A percentile compares a stretch with the other conserved stretches of the same genome.
Evolutionary conservation across 345 rosid species (phyloP).

Genomic region (Rhodamnia rubescens): DNA sequence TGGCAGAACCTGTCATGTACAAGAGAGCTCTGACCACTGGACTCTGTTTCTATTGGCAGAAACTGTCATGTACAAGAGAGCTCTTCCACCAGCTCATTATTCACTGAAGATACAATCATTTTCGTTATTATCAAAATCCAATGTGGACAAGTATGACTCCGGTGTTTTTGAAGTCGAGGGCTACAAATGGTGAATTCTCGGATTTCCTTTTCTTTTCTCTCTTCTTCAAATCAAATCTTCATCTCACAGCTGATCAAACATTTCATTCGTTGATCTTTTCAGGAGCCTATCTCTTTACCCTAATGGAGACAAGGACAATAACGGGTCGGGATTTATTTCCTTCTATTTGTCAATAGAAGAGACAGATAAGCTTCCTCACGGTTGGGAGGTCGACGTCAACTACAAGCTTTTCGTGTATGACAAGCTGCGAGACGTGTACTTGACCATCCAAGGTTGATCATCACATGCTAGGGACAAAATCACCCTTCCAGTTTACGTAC

Average conservation of each 20-base stretch:
- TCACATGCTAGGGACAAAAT: not conserved
- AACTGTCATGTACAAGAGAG: not conserved
- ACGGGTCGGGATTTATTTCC: not conserved
- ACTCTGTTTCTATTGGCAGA: not conserved
- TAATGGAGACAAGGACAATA: not conserved
- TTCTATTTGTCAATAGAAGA: not conserved
- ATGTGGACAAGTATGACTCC: not conserved
- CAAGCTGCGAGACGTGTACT: not conserved
- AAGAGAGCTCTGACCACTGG: no score
- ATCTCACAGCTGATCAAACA: no score
- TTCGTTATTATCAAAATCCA: not conserved
- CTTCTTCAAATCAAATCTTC: no score
- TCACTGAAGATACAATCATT: not conserved
- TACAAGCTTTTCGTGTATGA: not conserved
- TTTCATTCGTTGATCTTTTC: not conserved
- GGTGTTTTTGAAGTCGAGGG: not conserved
- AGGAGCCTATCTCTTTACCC: slow-evolving; percentile 7
- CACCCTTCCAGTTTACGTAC: not conserved
- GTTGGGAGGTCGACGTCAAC: not conserved
- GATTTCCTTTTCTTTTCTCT: not conserved
- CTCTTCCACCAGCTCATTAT: not conserved
- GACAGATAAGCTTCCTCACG: not conserved
- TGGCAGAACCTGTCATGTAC: no score
- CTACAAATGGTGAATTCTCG: not conserved
- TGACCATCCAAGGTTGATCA: not conserved